These are phyloP conservation scores for Lasiodiplodia sp. DNA, from an alignment of 2,329 filamentous ascomycete species.

Conservation along the genomic window DNA sequence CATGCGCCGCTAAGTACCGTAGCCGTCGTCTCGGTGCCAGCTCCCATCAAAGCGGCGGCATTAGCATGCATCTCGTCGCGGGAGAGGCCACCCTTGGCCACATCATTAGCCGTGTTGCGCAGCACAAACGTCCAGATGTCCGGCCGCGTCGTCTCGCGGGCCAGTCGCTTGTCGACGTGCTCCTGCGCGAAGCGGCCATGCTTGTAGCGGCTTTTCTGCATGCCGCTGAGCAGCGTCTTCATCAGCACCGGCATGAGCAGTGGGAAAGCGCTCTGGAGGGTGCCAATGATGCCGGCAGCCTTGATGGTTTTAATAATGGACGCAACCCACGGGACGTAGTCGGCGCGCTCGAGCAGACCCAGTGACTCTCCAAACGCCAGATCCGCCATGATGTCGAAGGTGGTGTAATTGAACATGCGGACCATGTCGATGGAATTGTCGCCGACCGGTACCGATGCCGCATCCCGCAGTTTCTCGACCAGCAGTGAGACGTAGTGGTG, in stretches of 20 bases:
- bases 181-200: neutral
- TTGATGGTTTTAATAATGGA: conserved; percentile 39
- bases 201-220: neutral
- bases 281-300: neutral
- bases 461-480: conserved; percentile 41
- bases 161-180: conserved; percentile 38
- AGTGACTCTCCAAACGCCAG: conserved; percentile 39
- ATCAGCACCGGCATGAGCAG: neutral
- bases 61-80: conserved; percentile 50
- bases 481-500: conserved; percentile 50
- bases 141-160: conserved; percentile 27
- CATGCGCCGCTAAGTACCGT: conserved; percentile 49
- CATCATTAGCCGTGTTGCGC: conserved; percentile 35
- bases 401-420: conserved; percentile 38
- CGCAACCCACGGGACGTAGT: conserved; percentile 44
- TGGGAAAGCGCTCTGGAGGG: neutral
- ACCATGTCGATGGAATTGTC: conserved; percentile 44
- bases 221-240: neutral
- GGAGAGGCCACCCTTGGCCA: conserved; percentile 34
- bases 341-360: conserved; percentile 39
- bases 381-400: conserved; percentile 40
- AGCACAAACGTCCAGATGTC: conserved; percentile 53
- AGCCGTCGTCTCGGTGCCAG: conserved; percentile 56
- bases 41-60: conserved; percentile 48
- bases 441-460: neutral